Evolutionary conservation across 2,329 filamentous ascomycete genomes (phyloP).

Genomic region (Fusarium paranaense): DNA sequence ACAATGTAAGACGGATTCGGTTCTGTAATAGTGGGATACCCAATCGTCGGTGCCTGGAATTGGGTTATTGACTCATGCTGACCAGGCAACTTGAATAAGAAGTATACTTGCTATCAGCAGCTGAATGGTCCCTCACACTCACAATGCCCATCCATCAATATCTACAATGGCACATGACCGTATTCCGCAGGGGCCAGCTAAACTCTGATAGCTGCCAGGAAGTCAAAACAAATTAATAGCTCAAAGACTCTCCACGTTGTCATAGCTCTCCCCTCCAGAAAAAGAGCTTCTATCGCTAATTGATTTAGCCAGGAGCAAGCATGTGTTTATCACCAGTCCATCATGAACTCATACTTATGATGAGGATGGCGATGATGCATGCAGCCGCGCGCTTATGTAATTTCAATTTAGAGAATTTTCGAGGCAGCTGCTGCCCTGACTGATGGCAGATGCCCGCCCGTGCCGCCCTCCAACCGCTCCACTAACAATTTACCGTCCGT

Average conservation of each 20-base stretch:
- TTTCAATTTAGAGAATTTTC: background rate
- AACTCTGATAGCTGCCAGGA: background rate
- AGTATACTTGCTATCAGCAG: background rate
- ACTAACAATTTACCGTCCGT: constrained; percentile 28
- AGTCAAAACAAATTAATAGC: background rate
- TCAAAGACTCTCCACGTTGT: background rate
- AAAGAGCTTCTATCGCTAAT: background rate
- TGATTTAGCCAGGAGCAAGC: background rate
- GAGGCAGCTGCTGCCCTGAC: background rate
- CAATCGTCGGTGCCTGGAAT: background rate
- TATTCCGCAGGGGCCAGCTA: background rate
- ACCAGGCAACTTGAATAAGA: background rate
- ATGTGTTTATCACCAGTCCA: background rate
- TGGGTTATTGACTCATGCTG: background rate
- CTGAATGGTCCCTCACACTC: background rate
- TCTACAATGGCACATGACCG: background rate
- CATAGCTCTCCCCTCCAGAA: background rate
- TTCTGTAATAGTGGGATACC: background rate
- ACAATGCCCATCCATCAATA: background rate
- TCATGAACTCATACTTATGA: constrained; percentile 4
- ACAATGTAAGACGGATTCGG: background rate
- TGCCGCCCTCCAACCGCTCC: constrained; percentile 10
- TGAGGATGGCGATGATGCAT: background rate
- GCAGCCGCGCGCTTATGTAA: constrained; percentile 2
- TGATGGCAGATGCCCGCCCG: background rate